Evolutionary conservation across 2,329 filamentous ascomycete genomes (phyloP).

Genomic region (Phialophora verrucosa): DNA sequence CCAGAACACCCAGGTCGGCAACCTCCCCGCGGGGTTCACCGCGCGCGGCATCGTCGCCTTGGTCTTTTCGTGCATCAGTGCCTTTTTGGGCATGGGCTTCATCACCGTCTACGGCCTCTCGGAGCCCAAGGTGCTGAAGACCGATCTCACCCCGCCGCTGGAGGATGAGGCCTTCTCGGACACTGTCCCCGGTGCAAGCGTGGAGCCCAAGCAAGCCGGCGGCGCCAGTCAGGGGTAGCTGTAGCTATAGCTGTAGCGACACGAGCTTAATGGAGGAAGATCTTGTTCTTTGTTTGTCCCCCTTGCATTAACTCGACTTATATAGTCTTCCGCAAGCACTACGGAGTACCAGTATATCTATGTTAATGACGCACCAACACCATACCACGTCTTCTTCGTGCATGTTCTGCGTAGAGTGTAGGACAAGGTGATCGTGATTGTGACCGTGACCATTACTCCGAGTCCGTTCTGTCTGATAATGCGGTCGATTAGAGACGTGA

Average conservation of each 20-base stretch:
- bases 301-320: too few relatives aligned
- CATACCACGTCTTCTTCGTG: too few relatives aligned
- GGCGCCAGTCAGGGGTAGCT: not conserved
- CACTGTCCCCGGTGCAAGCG: not conserved
- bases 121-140: not conserved
- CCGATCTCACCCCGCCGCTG: not conserved
- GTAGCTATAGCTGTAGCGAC: not conserved
- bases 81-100: slow-evolving; percentile 61
- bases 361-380: too few relatives aligned
- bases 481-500: too few relatives aligned
- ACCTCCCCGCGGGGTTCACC: slow-evolving; percentile 70
- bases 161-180: not conserved
- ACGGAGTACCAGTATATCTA: too few relatives aligned
- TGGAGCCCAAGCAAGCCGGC: not conserved
- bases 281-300: too few relatives aligned
- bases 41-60: slow-evolving; percentile 73
- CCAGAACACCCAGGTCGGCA: slow-evolving; percentile 59
- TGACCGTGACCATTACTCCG: too few relatives aligned
- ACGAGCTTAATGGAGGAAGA: too few relatives aligned
- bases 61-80: slow-evolving; percentile 72
- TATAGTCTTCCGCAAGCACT: too few relatives aligned
- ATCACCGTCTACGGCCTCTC: slow-evolving; percentile 40
- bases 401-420: too few relatives aligned
- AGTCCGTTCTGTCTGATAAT: too few relatives aligned
- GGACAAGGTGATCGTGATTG: too few relatives aligned